Conservation (phyloP, 352 stramenopile species). For the Phytophthora fragariae region DNA sequence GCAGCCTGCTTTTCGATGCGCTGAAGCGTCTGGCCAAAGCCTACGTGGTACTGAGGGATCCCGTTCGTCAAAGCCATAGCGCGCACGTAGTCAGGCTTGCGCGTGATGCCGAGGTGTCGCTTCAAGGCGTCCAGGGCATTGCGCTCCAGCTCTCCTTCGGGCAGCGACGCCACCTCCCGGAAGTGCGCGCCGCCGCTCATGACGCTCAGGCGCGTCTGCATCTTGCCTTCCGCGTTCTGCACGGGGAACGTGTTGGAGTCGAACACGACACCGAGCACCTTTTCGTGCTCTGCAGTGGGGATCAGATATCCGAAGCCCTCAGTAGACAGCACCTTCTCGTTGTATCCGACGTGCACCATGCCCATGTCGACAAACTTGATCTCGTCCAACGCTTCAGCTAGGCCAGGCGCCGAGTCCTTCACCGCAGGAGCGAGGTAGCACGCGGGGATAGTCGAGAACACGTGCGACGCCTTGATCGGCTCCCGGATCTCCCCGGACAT, state of each 20-base stretch:
- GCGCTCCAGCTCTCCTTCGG: constrained; percentile 56
- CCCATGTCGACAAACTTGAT: constrained; percentile 87
- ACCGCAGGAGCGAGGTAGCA: constrained; percentile 64
- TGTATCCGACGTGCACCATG: constrained; percentile 84
- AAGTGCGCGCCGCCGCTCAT: constrained; percentile 88
- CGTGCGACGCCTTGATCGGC: constrained; percentile 62
- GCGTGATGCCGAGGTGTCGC: constrained; percentile 76
- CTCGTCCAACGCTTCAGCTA: constrained; percentile 57
- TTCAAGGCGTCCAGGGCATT: constrained; percentile 74
- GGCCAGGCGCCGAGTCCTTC: constrained; percentile 47
- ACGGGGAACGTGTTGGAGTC: constrained; percentile 90
- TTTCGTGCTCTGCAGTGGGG: constrained; percentile 71
- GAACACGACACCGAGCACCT: constrained; percentile 86
- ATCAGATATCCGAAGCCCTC: constrained; percentile 91
- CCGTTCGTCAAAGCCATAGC: constrained; percentile 61
- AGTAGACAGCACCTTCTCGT: constrained; percentile 58
- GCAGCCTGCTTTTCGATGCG: constrained; percentile 61
- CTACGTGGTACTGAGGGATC: constrained; percentile 91
- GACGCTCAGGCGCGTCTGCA: constrained; percentile 83
- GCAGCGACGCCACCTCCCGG: constrained; percentile 55
- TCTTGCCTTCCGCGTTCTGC: constrained; percentile 58
- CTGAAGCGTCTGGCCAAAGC: constrained; percentile 68
- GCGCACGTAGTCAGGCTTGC: constrained; percentile 63
- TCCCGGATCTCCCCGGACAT: constrained; percentile 37
- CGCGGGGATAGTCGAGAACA: constrained; percentile 83